These are phyloP conservation scores for Plectosphaerella plurivora DNA, from an alignment of 2,329 filamentous ascomycete genomes.

Conservation along the genomic window DNA sequence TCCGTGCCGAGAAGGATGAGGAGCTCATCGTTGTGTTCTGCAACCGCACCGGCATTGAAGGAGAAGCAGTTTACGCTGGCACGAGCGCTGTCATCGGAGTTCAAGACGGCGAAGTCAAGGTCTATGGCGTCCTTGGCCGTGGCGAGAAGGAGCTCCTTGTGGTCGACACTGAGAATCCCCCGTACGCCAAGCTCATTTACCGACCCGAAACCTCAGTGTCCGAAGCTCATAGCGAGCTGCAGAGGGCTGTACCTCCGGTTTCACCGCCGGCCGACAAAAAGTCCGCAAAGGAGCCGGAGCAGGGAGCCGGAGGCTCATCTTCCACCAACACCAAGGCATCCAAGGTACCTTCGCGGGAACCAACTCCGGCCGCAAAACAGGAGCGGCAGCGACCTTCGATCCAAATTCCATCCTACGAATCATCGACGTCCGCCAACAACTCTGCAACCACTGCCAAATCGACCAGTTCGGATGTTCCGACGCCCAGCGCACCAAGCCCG, in stretches of 20 bases:
- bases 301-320: neutral
- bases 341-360: no score
- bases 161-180: slow-evolving; percentile 52
- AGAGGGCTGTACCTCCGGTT: no score
- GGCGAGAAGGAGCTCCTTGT: slow-evolving; percentile 64
- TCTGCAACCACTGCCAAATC: no score
- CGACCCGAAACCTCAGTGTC: neutral
- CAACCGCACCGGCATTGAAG: slow-evolving; percentile 67
- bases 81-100: slow-evolving; percentile 69
- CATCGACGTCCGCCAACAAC: neutral
- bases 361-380: neutral
- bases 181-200: slow-evolving; percentile 39
- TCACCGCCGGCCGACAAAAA: neutral
- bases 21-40: slow-evolving; percentile 67
- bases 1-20: slow-evolving; percentile 42
- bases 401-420: neutral
- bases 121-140: slow-evolving; percentile 69
- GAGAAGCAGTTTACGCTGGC: slow-evolving; percentile 64
- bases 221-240: no score
- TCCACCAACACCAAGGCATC: neutral
- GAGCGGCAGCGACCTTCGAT: neutral
- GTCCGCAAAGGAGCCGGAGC: neutral
- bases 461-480: slow-evolving; percentile 18
- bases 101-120: slow-evolving; percentile 56
- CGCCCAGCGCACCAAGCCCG: slow-evolving; percentile 28